phyloP scores from a whole-genome alignment of 2,329 filamentous ascomycete species.

The Diaporthe sp. region DNA sequence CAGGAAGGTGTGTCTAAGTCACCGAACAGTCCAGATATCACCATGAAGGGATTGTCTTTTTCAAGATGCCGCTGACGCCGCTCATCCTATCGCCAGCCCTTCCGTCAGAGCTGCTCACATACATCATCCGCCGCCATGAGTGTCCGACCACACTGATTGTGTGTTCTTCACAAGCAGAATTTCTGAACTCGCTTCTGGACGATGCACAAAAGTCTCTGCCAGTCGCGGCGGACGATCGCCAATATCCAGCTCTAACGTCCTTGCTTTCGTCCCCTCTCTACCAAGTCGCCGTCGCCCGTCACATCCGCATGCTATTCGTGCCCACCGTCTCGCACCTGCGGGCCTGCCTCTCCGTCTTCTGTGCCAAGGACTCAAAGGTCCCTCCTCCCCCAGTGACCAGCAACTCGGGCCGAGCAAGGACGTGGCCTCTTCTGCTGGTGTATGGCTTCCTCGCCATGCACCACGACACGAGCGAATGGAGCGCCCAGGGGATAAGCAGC shows the following conservation, averaged over 20 bases:
- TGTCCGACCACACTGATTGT: slow-evolving; percentile 76
- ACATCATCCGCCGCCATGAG: slow-evolving; percentile 67
- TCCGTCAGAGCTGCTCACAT: slow-evolving; percentile 71
- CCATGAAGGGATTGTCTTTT: background rate
- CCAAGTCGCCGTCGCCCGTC: slow-evolving; percentile 74
- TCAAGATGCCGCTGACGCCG: slow-evolving; percentile 40
- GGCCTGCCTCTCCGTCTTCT: slow-evolving; percentile 75
- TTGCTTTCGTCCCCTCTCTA: slow-evolving; percentile 74
- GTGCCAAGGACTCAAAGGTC: slow-evolving; percentile 48
- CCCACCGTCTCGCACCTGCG: slow-evolving; percentile 82
- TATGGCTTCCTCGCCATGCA: slow-evolving; percentile 76
- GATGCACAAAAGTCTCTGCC: slow-evolving; percentile 49
- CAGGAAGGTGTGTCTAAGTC: background rate
- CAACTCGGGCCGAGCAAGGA: background rate
- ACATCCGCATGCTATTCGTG: slow-evolving; percentile 77
- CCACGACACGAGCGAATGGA: slow-evolving; percentile 77
- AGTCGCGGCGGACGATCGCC: background rate
- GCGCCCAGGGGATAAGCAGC: slow-evolving; percentile 75
- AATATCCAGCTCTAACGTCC: background rate
- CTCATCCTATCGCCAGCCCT: slow-evolving; percentile 63
- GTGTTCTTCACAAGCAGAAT: slow-evolving; percentile 72
- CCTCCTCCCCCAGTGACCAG: slow-evolving; percentile 48
- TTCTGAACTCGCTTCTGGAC: slow-evolving; percentile 68
- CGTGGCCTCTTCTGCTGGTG: slow-evolving; percentile 63
- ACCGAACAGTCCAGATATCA: background rate